Conservation (phyloP, 2,329 filamentous ascomycete genomes). For the Fusarium pseudograminearum region DNA sequence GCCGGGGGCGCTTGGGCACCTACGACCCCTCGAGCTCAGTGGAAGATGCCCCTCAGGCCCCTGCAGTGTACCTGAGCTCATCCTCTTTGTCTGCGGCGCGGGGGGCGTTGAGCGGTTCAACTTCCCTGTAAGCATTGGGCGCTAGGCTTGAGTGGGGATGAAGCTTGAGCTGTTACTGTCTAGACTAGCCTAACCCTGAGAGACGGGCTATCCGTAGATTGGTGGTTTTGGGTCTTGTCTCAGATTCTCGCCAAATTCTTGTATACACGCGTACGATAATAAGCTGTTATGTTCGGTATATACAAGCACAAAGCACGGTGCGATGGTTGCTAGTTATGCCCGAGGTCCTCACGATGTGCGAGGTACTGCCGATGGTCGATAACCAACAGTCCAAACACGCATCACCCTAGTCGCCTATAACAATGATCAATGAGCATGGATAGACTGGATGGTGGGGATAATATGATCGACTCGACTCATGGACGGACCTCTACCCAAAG, state of each 20-base stretch:
- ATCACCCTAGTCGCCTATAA: slow-evolving; percentile 1
- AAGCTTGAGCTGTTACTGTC: slow-evolving; percentile 20
- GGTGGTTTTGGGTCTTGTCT: slow-evolving; percentile 36
- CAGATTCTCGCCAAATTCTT: slow-evolving; percentile 32
- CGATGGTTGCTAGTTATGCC: background rate
- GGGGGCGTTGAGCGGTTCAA: slow-evolving; percentile 28
- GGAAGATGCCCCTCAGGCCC: slow-evolving; percentile 24
- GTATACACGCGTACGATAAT: slow-evolving; percentile 27
- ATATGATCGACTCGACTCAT: background rate
- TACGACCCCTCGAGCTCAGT: slow-evolving; percentile 32
- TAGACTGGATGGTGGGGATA: slow-evolving; percentile 22
- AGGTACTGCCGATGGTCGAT: background rate
- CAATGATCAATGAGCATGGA: slow-evolving; percentile 22
- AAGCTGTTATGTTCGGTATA: slow-evolving; percentile 18
- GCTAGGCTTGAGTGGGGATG: slow-evolving; percentile 17
- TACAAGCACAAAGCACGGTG: background rate
- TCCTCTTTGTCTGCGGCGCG: slow-evolving; percentile 21
- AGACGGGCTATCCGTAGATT: slow-evolving; percentile 23
- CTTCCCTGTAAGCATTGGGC: slow-evolving; percentile 25
- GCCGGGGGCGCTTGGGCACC: slow-evolving; percentile 39
- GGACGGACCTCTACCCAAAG: background rate
- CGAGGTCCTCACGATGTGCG: background rate
- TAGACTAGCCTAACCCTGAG: slow-evolving; percentile 14
- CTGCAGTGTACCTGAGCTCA: slow-evolving; percentile 28
- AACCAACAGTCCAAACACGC: background rate